Percentiles rank a stretch among this genome's conserved stretches.
Conservation (phyloP, 345 rosid genomes). For the Xanthoceras sorbifolium region DNA sequence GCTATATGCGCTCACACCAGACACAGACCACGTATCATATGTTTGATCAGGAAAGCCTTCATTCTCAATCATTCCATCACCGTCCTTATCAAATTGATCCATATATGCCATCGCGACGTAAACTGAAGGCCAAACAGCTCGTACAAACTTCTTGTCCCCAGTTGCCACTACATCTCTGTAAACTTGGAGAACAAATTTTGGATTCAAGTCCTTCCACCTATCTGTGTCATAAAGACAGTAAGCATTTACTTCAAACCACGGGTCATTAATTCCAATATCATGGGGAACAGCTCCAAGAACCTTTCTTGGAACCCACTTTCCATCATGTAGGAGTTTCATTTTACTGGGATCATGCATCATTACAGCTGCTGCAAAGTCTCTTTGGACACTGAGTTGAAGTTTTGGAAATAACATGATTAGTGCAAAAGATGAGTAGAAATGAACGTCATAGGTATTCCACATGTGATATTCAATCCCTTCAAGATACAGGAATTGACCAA, state of each 20-base stretch:
- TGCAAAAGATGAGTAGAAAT: constrained; percentile 89
- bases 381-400: constrained; percentile 83
- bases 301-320: constrained; percentile 67
- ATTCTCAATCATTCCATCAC: constrained; percentile 95
- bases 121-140: constrained; percentile 90
- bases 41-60: constrained; percentile 98
- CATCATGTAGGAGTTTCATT: constrained; percentile 59
- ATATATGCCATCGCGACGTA: constrained; percentile 87
- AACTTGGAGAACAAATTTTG: constrained; percentile 91
- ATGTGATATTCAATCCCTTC: constrained; percentile 89
- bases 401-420: constrained; percentile 87
- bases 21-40: constrained; percentile 92
- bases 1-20: constrained; percentile 83
- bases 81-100: constrained; percentile 91
- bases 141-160: constrained; percentile 76
- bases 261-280: constrained; percentile 78
- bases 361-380: constrained; percentile 93
- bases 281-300: constrained; percentile 97
- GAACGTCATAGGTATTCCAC: constrained; percentile 99
- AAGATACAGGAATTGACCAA: constrained; percentile 89
- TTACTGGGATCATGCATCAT: constrained; percentile 86
- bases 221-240: constrained; percentile 70
- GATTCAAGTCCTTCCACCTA: constrained; percentile 93
- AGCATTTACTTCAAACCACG: constrained; percentile 91
- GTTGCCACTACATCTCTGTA: constrained; percentile 89